Evolutionary conservation across 2,329 filamentous ascomycete genomes (phyloP), one percentile per base, ranked within the genome.

Genomic region (Lachnellula arida): DNA sequence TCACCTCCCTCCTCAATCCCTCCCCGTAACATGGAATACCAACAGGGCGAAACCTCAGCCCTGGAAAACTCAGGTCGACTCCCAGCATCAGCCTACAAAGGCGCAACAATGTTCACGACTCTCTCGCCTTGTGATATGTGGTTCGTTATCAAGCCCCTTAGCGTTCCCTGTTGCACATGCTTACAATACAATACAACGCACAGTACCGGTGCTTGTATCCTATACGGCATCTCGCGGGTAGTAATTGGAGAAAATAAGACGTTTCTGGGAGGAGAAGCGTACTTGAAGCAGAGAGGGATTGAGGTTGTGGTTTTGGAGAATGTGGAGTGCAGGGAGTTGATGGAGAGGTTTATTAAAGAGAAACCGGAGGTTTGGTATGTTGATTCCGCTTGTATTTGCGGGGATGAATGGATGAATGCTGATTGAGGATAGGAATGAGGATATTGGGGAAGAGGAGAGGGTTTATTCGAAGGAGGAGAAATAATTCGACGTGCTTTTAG

Each of bases 41-140:
- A 40, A n/a, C 47, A 91, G 86, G 88, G 83, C 61, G 88, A 92
- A 70, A 91, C 87, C 19, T 84, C 87, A 17, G 83, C 86, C n/a
- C 77, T 92, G 40, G 85, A 88, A 68, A 85, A 87, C 70, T 86
- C 87, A 0, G 88, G 88, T 46, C 82, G 88, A 40, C 79, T 90
- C 22, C 84, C 86, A 34, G 87, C 86, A 15, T 81, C 81, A 1
- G 79, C 80, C 5, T 91, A 91, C 71, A 78, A 79, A 62, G 85
- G 84, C 32, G 81, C 85, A 37, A 91, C 87, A n/a, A 91, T 92
- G 86, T 92, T 89, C 73, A 92, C 88, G 2, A 91, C 88, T 17
- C 75, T 92, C 6, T 89, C 86, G 2, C 88, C 88, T 0, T 92
- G 88, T 70, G 86, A 89, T 67, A 91, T 91, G 88, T 92, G 66